Percentiles rank a stretch among this genome's conserved stretches.
phyloP scores from a whole-genome alignment of 352 stramenopile species.

The Pythium phragmitis region DNA sequence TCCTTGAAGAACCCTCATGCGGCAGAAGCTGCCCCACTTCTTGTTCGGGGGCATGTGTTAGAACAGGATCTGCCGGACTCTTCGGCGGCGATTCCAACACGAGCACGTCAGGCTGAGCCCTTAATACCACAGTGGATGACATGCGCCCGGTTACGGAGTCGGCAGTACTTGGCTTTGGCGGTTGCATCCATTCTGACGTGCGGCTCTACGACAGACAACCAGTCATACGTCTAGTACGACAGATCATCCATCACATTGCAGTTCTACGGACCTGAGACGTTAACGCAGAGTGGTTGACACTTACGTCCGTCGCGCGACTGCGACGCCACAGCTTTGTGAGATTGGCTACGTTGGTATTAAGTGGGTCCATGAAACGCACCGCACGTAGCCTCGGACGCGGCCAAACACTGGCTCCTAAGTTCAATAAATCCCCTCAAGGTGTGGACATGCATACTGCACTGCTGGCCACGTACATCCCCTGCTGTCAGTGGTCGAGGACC shows the following conservation, averaged over 20 bases:
- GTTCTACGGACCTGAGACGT: constrained; percentile 10
- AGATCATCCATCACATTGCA: no score
- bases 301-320: constrained; percentile 7
- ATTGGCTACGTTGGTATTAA: background rate
- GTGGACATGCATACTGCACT: background rate
- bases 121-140: constrained; percentile 1
- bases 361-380: constrained; percentile 28
- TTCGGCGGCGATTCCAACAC: constrained; percentile 15
- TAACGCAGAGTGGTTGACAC: constrained; percentile 16
- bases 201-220: constrained; percentile 13
- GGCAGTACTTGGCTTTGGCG: constrained; percentile 20
- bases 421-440: background rate
- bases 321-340: background rate
- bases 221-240: background rate
- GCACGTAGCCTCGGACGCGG: constrained; percentile 48
- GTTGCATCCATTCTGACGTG: constrained; percentile 12
- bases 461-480: constrained; percentile 26
- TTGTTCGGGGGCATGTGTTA: constrained; percentile 29
- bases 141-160: background rate
- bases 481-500: constrained; percentile 29
- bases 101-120: constrained; percentile 28
- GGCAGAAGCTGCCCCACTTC: background rate
- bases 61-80: constrained; percentile 15
- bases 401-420: constrained; percentile 29
- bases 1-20: background rate